These are phyloP conservation scores for Coprinopsis cinerea DNA, from an alignment of 768 basidiomycete species.

Conservation along the genomic window DNA sequence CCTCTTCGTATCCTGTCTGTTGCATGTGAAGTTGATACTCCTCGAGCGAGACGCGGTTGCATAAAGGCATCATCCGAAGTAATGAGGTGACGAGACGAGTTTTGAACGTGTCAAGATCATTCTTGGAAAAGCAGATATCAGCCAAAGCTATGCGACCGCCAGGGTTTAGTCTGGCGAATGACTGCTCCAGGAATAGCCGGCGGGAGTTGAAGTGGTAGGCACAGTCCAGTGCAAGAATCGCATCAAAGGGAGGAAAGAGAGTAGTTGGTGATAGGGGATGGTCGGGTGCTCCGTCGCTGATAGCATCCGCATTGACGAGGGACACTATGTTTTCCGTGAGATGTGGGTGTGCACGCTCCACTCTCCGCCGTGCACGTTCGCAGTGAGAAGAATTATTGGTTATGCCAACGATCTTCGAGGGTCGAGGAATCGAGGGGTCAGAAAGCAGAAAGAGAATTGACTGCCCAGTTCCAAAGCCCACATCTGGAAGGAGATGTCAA, in stretches of 20 bases:
- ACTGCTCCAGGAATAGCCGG: constrained; percentile 44
- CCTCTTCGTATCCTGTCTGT: constrained; percentile 46
- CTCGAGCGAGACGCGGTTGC: constrained; percentile 42
- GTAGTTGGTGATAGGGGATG: constrained; percentile 43
- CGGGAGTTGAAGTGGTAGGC: constrained; percentile 64
- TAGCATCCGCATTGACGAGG: constrained; percentile 46
- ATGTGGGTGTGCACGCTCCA: constrained; percentile 23
- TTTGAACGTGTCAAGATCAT: constrained; percentile 18
- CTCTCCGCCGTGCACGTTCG: constrained; percentile 36
- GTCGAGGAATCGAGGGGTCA: constrained; percentile 39
- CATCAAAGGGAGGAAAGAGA: constrained; percentile 30
- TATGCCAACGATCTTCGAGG: constrained; percentile 47
- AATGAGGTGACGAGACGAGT: constrained; percentile 24
- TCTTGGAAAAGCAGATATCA: constrained; percentile 49
- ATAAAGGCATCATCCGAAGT: constrained; percentile 39
- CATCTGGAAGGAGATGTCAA: constrained; percentile 34
- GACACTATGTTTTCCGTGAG: constrained; percentile 12
- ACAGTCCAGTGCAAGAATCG: constrained; percentile 59
- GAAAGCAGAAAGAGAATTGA: constrained; percentile 52
- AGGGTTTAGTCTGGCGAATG: constrained; percentile 36
- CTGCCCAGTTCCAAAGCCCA: constrained; percentile 66
- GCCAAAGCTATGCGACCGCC: constrained; percentile 54
- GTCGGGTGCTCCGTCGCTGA: constrained; percentile 23
- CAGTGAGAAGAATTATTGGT: constrained; percentile 49
- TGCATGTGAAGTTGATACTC: constrained; percentile 33